Percentiles rank a stretch among this genome's conserved stretches.
Conservation (phyloP, 805 yeast genomes). For the Saccharomycopsis fodiens region DNA sequence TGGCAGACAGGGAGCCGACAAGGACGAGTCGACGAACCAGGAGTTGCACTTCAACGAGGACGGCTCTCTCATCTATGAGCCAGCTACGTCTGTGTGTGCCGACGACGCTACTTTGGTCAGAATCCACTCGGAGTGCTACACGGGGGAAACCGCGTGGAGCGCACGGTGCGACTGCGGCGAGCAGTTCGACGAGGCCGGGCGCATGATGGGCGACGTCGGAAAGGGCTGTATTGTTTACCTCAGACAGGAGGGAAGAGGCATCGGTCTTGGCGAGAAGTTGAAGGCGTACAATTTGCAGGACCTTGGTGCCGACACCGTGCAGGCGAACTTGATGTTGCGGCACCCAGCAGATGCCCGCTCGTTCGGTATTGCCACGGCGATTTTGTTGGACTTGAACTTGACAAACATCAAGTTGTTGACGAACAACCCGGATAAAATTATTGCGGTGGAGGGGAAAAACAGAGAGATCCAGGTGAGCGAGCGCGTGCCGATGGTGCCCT, state of each 20-base stretch:
- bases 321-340: slow-evolving; percentile 83
- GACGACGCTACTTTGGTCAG: slow-evolving; percentile 60
- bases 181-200: slow-evolving; percentile 96
- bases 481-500: slow-evolving; percentile 94
- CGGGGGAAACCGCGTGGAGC: slow-evolving; percentile 99
- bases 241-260: slow-evolving; percentile 98
- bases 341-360: slow-evolving; percentile 99
- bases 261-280: slow-evolving; percentile 94
- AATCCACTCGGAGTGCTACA: slow-evolving; percentile 95
- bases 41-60: slow-evolving; percentile 33
- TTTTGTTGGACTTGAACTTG: slow-evolving; percentile 74
- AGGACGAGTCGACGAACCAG: slow-evolving; percentile 38
- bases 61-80: slow-evolving; percentile 30
- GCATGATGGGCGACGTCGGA: slow-evolving; percentile 79
- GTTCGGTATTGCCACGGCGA: slow-evolving; percentile 90
- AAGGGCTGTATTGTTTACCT: slow-evolving; percentile 92
- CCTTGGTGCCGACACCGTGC: slow-evolving; percentile 96
- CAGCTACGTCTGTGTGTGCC: slow-evolving; percentile 21
- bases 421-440: slow-evolving; percentile 92
- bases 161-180: slow-evolving; percentile 99
- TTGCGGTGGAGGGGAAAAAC: slow-evolving; percentile 87
- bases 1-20: slow-evolving; percentile 68
- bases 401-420: slow-evolving; percentile 70
- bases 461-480: slow-evolving; percentile 69
- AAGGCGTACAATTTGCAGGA: slow-evolving; percentile 97